Evolutionary conservation across 2,329 filamentous ascomycete genomes (phyloP), one percentile per base, ranked within the genome.

Genomic region (Fonsecaea nubica): DNA sequence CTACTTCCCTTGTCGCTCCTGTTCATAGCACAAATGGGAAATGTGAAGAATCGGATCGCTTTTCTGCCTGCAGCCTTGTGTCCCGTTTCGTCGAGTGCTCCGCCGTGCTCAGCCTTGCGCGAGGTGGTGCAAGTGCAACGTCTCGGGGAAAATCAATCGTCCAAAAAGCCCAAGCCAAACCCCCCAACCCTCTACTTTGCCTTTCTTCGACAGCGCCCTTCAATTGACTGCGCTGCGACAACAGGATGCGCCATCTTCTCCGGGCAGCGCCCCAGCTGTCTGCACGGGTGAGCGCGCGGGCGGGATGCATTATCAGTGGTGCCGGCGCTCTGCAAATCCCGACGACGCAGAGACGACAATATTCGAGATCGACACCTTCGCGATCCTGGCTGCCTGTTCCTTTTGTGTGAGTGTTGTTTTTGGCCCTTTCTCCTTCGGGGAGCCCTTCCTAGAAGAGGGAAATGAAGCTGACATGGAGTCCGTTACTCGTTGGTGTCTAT

Each of bases 331-430:
- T 50, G 15, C 45, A 50, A 13, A 30, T 3, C 45, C 45, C 21
- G 45, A 9, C 45, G 5, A 3, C 10, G 21, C 45, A 50, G 13
- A 57, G 40, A 30, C 57, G 65, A 36, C 48, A 63, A 9, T 65
- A 66, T 35, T 67, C 65, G 25, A 55, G 50, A 48, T 42, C 38
- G 12, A 38, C 38, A 6, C 12, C 52, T 50, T 59, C 65, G 15
- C 52, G 57, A 4, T 64, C 63, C 35, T 73, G 69, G 63, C 64
- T 73, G 9, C 71, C 71, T n/a, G 68, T 72, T 13, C 71, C 71
- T 3, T 72, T 71, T 45, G 69, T 72, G 56, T 50, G 21, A 50
- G 45, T 50, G 4, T 48, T 48, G 8, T 48, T 9, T n/a, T n/a
- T n/a, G n/a, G n/a, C n/a, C n/a, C 2, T 30, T 25, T 30, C 25